Evolutionary conservation across 495 filamentous ascomycete species (phyloP), one percentile per base, ranked within the genome.

Genomic region (Viridothelium virens): DNA sequence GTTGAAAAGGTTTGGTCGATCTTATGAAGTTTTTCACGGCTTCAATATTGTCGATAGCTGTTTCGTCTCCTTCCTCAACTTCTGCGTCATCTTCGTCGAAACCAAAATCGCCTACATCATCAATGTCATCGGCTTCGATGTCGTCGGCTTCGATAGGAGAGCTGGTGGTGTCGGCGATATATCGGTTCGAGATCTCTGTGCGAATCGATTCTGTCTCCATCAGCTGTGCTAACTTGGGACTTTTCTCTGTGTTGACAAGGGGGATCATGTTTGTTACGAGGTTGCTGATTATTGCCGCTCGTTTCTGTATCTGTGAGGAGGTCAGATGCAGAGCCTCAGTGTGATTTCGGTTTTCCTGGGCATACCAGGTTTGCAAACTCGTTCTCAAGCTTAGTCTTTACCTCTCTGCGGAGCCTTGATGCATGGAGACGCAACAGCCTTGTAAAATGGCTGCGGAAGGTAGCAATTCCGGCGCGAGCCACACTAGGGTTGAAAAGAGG

Each of bases 281-380:
- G 41, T 46, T 46, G 41, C 41, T 46, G 41, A 46, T 46, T 46
- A 46, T 46, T 46, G 41, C 41, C 41, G 41, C 41, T 46, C 41
- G 41, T 46, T 46, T 14, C 14, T 46, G 41, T 46, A 46, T 46
- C 41, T 46, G 14, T 6, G 14, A 46, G 41, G 41, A 46, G 41
- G 41, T 46, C 14, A 46, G 14, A 46, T 46, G 14, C 41, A 46
- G 41, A 46, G 41, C 41, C 41, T 46, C 41, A 6, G 41, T 46
- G 14, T 46, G 41, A 46, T 46, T 46, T 14, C 41, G 41, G 41
- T 6, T 46, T 46, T 46, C 41, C 41, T 46, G 41, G 41, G 41
- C 41, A 6, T 46, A 46, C 41, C 41, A 46, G 14, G 41, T 46
- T 46, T 46, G 41, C 14, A 46, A 46, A 46, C 41, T 46, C 41